Conservation (phyloP, 306 rosid genomes). For the Rosa lucieae region DNA sequence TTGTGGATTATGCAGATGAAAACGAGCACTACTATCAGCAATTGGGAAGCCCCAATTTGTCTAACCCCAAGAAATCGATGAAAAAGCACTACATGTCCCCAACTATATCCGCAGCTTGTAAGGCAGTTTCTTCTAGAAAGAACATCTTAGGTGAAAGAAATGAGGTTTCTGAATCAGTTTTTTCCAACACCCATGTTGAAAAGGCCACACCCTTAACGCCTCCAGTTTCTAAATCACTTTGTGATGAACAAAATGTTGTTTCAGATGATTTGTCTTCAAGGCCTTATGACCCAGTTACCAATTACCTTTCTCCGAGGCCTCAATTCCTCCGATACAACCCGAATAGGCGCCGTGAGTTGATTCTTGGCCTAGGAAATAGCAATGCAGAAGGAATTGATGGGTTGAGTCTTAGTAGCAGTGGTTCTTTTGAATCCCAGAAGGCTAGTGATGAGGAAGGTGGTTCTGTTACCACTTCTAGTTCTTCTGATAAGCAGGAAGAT, state of each 20-base stretch:
- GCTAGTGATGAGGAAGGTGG: conserved; percentile 21
- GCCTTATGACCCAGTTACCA: conserved; percentile 46
- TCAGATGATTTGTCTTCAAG: conserved; percentile 4
- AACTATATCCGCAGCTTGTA: conserved; percentile 39
- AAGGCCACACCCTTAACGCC: conserved; percentile 13
- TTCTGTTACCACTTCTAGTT: conserved; percentile 9
- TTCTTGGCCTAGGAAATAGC: conserved; percentile 26
- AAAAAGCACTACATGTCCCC: conserved; percentile 35
- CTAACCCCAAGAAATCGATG: conserved; percentile 20
- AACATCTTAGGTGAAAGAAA: conserved; percentile 38
- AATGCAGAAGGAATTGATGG: conserved; percentile 13
- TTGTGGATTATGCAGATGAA: conserved; percentile 25
- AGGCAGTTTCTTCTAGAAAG: conserved; percentile 23
- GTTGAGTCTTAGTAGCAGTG: conserved; percentile 4
- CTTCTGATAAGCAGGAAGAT: conserved; percentile 14
- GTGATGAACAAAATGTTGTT: conserved; percentile 3
- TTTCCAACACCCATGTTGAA: conserved; percentile 9
- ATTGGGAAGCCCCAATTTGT: conserved; percentile 10
- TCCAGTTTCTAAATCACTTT: conserved; percentile 6
- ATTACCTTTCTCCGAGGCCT: conserved; percentile 52
- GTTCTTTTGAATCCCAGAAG: conserved; percentile 26
- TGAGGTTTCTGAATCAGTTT: conserved; percentile 16
- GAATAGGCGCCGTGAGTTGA: conserved; percentile 29
- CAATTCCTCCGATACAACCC: conserved; percentile 48
- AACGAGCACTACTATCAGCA: conserved; percentile 29